These are phyloP conservation scores for Plasmodium vivax DNA, from an alignment of 169 alveolate genomes.

Conservation along the genomic window DNA sequence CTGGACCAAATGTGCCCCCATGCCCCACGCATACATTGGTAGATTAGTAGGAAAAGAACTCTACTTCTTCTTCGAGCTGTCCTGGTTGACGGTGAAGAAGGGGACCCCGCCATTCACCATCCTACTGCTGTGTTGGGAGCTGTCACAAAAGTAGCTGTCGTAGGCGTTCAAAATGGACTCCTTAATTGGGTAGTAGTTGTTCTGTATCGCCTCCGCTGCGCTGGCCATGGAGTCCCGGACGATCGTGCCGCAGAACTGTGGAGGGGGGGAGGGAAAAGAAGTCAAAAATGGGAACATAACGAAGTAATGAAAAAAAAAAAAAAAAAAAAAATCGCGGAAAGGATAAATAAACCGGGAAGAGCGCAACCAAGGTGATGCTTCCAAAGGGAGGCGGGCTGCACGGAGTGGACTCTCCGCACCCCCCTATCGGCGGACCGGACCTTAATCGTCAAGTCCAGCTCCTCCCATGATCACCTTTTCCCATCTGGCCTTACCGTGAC, in stretches of 20 bases:
- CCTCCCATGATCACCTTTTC: background rate
- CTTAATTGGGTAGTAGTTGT: conserved; percentile 54
- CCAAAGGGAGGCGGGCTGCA: background rate
- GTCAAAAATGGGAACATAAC: background rate
- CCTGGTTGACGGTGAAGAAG: conserved; percentile 28
- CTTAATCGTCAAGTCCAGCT: background rate
- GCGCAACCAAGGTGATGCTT: background rate
- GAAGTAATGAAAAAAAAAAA: background rate
- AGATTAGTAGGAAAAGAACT: background rate
- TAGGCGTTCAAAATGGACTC: conserved; percentile 36
- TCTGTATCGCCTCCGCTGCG: conserved; percentile 57
- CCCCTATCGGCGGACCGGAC: background rate
- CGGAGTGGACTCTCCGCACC: background rate
- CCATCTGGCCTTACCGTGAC: conserved; percentile 20
- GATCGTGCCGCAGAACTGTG: conserved; percentile 45
- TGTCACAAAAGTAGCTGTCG: conserved; percentile 57
- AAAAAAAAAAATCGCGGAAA: background rate
- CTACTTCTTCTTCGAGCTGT: background rate
- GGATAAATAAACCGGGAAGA: background rate
- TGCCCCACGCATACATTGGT: background rate
- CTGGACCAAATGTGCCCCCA: background rate
- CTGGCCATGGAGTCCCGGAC: conserved; percentile 40
- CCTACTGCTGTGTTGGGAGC: conserved; percentile 17
- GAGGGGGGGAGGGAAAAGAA: background rate
- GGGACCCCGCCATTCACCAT: conserved; percentile 58